Conservation (phyloP, 1,284 basidiomycete species). For the Calocybe gambosa region DNA sequence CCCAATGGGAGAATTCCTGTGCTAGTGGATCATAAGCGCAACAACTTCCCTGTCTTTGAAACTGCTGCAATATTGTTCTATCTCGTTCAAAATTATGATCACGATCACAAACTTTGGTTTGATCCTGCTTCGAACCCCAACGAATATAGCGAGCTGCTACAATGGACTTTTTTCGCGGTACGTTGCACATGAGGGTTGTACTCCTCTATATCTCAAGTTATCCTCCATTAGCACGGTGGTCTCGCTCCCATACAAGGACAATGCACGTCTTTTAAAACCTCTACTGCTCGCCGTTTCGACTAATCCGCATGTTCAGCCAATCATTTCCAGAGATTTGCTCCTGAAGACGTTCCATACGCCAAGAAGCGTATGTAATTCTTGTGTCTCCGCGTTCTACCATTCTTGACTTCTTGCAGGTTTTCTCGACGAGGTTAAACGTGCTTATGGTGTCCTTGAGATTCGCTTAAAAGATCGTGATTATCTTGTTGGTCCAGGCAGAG, state of each 20-base stretch:
- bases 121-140: slow-evolving; percentile 29
- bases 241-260: slow-evolving; percentile 65
- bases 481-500: slow-evolving; percentile 62
- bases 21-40: slow-evolving; percentile 34
- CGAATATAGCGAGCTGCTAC: slow-evolving; percentile 53
- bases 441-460: slow-evolving; percentile 72
- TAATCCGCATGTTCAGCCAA: slow-evolving; percentile 29
- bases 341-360: slow-evolving; percentile 62
- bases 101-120: slow-evolving; percentile 47
- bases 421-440: slow-evolving; percentile 68
- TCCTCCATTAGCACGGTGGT: slow-evolving; percentile 49
- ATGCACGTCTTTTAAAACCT: slow-evolving; percentile 7
- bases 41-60: slow-evolving; percentile 48
- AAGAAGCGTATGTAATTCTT: slow-evolving; percentile 39
- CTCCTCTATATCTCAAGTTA: slow-evolving; percentile 1
- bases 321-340: slow-evolving; percentile 51
- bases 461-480: slow-evolving; percentile 60
- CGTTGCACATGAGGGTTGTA: slow-evolving; percentile 17
- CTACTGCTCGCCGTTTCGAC: background rate
- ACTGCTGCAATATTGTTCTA: slow-evolving; percentile 55
- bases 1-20: slow-evolving; percentile 63
- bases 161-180: slow-evolving; percentile 78
- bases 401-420: slow-evolving; percentile 46
- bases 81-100: slow-evolving; percentile 48
- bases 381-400: background rate